These are phyloP conservation scores for Neonothopanus nambi DNA, from an alignment of 1,284 basidiomycete species.

Conservation along the genomic window DNA sequence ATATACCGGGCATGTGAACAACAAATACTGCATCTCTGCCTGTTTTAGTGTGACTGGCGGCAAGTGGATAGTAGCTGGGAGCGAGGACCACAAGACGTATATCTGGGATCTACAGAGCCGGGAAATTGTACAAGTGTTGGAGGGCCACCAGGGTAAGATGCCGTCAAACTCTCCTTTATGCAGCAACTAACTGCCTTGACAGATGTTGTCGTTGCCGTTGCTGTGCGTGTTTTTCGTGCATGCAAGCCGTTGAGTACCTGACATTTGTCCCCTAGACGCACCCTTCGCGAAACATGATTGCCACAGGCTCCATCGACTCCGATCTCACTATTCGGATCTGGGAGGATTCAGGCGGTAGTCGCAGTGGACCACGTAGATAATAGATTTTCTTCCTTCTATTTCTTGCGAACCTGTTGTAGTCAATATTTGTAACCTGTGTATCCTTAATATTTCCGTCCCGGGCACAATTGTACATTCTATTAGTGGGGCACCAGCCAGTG, in stretches of 20 bases:
- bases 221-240: constrained; percentile 43
- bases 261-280: constrained; percentile 56
- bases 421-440: neutral
- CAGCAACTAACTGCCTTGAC: neutral
- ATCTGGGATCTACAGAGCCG: constrained; percentile 93
- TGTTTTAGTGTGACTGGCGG: constrained; percentile 83
- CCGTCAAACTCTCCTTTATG: neutral
- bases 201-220: constrained; percentile 78
- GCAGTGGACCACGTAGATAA: neutral
- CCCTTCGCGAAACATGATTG: constrained; percentile 81
- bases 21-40: constrained; percentile 76
- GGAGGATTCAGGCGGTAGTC: constrained; percentile 47
- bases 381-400: neutral
- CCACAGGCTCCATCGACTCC: constrained; percentile 79
- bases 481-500: neutral
- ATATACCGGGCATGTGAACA: constrained; percentile 80
- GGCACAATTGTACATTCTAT: constrained; percentile 1
- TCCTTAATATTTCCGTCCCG: neutral
- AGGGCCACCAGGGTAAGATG: constrained; percentile 69
- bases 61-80: constrained; percentile 89
- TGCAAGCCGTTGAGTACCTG: constrained; percentile 3
- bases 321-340: constrained; percentile 81
- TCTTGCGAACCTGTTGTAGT: neutral
- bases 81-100: constrained; percentile 87
- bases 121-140: constrained; percentile 76